Evolutionary conservation across 2,329 filamentous ascomycete species (phyloP).

Genomic region (Neocatenulostroma microsporum): DNA sequence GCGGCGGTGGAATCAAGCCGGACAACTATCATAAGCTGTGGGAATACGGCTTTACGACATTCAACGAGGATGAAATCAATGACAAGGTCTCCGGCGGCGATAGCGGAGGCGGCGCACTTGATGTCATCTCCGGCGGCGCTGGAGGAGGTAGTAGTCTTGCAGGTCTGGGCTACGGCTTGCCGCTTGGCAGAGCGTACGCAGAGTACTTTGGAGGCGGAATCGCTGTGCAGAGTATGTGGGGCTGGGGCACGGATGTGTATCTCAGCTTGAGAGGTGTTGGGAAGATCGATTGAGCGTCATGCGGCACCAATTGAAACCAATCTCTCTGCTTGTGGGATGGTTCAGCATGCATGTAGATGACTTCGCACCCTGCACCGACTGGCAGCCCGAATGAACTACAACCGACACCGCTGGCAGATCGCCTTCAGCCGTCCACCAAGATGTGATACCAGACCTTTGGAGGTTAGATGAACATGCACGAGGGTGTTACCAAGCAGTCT

Average conservation of each 20-base stretch:
- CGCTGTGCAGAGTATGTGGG: constrained; percentile 87
- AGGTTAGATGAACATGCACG: no score
- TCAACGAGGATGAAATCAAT: constrained; percentile 57
- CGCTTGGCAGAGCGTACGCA: constrained; percentile 83
- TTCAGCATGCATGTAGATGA: no score
- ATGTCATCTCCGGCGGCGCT: constrained; percentile 63
- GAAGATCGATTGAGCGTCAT: constrained; percentile 24
- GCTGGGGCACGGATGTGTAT: constrained; percentile 74
- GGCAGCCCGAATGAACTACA: no score
- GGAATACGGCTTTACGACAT: constrained; percentile 97
- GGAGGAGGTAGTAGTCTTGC: constrained; percentile 72
- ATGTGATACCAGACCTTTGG: no score
- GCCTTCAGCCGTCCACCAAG: no score
- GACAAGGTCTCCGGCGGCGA: constrained; percentile 42
- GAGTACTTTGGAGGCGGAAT: constrained; percentile 98
- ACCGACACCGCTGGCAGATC: no score
- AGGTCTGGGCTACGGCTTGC: constrained; percentile 85
- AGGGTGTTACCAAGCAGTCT: no score
- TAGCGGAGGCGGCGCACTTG: constrained; percentile 59
- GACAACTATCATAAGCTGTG: constrained; percentile 81
- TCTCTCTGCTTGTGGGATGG: no score
- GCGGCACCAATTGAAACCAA: no score
- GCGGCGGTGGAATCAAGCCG: constrained; percentile 85
- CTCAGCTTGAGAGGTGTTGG: constrained; percentile 55
- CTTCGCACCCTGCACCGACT: no score